Evolutionary conservation across 441 rosid genomes (phyloP), one percentile per base, ranked within the genome.

Genomic region (Aquilaria agallochum): DNA sequence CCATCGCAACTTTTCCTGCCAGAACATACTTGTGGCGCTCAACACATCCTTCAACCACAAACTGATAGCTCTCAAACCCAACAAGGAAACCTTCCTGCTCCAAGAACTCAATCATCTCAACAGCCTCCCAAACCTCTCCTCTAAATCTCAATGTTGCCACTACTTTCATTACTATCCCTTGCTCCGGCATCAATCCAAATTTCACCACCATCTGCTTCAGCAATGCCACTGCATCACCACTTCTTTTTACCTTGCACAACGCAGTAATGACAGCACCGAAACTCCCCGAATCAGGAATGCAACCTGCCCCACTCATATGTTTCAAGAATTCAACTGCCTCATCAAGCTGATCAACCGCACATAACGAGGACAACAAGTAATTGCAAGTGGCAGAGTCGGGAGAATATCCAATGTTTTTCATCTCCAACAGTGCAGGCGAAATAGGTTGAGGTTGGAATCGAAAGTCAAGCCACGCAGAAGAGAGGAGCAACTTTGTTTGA

Each of bases 1-100:
- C 64, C 85, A 82, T 78, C 56, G 71, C 92, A 52, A 74, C 70
- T 73, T 88, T 93, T 53, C 75, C 97, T n/a, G 97, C 98, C 78
- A 88, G 76, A 68, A 90, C 54, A 69, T 77, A 84, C 51, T 90
- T 87, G 51, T 65, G 55, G 61, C 88, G 65, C 74, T 83, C 89
- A 20, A 90, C 58, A 62, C 97, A 93, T 53, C 94, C 86, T 56
- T 85, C 94, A 11, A 79, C 76, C 11, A 74, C 74, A 11, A 67
- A 46, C 76, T 88, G 88, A 56, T 93, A 90, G 65, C 74, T 66
- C 66, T 83, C 89, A 52, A 86, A 90, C 45, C 86, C 88, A 52
- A 88, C 80, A 66, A 68, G 66, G 55, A 66, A 80, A 40, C 78
- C 80, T 57, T 72, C 70, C 56, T 15, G 78, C 70, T 86, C 92